A percentile compares a stretch with the other conserved stretches of the same genome.
Conservation (phyloP, 129 eudicot genomes). For the Ambrosia artemisiifolia region DNA sequence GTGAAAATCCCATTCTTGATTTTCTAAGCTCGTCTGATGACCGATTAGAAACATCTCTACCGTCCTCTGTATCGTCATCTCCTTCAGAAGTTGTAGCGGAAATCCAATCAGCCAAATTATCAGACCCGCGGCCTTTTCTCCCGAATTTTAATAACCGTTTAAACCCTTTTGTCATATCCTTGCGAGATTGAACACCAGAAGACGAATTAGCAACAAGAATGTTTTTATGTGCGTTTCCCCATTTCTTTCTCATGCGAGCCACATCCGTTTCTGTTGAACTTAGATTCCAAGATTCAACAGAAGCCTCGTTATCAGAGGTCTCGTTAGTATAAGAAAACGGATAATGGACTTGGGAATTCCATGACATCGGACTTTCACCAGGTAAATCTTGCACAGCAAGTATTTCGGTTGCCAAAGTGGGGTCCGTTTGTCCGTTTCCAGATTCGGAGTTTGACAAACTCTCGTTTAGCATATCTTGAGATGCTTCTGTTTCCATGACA, state of each 20-base stretch:
- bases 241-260: slow-evolving; percentile 92
- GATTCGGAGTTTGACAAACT: slow-evolving; percentile 49
- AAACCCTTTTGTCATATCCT: slow-evolving; percentile 83
- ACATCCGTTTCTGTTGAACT: slow-evolving; percentile 69
- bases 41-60: slow-evolving; percentile 68
- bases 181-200: slow-evolving; percentile 63
- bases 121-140: slow-evolving; percentile 79
- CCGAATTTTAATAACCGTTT: slow-evolving; percentile 91
- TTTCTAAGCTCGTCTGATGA: slow-evolving; percentile 88
- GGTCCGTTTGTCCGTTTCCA: slow-evolving; percentile 45
- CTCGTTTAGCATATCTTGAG: slow-evolving; percentile 37
- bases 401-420: slow-evolving; percentile 39
- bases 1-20: slow-evolving; percentile 84
- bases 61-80: slow-evolving; percentile 94
- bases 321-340: slow-evolving; percentile 67
- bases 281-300: slow-evolving; percentile 81
- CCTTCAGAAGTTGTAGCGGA: slow-evolving; percentile 99
- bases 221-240: slow-evolving; percentile 90
- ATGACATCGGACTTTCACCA: slow-evolving; percentile 82
- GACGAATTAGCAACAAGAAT: slow-evolving; percentile 48
- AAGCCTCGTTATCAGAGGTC: slow-evolving; percentile 65
- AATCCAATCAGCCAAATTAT: slow-evolving; percentile 85
- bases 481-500: slow-evolving; percentile 28
- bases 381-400: slow-evolving; percentile 68
- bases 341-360: slow-evolving; percentile 63